Percentiles rank a stretch among this genome's conserved stretches.
phyloP scores from a whole-genome alignment of 495 filamentous ascomycete species.

The Astrothelium subdiscretum region DNA sequence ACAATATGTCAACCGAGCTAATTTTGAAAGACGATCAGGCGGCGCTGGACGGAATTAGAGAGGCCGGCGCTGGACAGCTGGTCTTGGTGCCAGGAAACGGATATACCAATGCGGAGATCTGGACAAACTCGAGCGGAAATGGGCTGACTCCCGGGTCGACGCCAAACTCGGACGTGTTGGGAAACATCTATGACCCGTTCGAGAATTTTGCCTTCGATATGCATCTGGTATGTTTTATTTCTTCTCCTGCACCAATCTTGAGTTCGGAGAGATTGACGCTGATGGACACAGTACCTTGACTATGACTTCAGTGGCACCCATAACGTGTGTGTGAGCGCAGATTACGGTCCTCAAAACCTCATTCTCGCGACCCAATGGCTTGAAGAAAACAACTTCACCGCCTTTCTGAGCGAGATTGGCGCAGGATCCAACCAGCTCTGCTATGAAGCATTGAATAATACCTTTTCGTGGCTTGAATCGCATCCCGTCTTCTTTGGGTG shows the following conservation, averaged over 20 bases:
- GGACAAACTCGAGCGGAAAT: conserved; percentile 10
- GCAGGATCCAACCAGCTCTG: conserved; percentile 14
- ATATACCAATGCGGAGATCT: conserved; percentile 19
- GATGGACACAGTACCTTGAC: conserved; percentile 16
- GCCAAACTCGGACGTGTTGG: conserved; percentile 14
- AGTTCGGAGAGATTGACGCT: neutral
- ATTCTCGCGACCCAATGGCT: conserved; percentile 18
- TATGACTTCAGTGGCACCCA: conserved; percentile 20
- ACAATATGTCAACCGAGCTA: conserved; percentile 20
- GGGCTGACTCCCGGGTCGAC: conserved; percentile 4
- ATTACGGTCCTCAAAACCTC: conserved; percentile 14
- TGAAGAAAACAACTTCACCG: conserved; percentile 16
- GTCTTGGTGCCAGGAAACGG: conserved; percentile 23
- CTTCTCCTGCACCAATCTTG: neutral
- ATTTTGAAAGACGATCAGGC: conserved; percentile 20
- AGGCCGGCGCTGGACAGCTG: conserved; percentile 18
- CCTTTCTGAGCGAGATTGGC: conserved; percentile 21
- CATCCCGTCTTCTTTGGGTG: conserved; percentile 18
- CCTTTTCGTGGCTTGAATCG: conserved; percentile 10
- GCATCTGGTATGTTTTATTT: conserved; percentile 4
- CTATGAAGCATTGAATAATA: conserved; percentile 10
- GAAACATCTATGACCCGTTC: conserved; percentile 15
- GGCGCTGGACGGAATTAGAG: conserved; percentile 17
- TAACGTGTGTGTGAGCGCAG: conserved; percentile 9
- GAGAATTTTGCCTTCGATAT: conserved; percentile 23